phyloP scores from a whole-genome alignment of 441 rosid genomes.

The Bocquillonia castaneifolia region DNA sequence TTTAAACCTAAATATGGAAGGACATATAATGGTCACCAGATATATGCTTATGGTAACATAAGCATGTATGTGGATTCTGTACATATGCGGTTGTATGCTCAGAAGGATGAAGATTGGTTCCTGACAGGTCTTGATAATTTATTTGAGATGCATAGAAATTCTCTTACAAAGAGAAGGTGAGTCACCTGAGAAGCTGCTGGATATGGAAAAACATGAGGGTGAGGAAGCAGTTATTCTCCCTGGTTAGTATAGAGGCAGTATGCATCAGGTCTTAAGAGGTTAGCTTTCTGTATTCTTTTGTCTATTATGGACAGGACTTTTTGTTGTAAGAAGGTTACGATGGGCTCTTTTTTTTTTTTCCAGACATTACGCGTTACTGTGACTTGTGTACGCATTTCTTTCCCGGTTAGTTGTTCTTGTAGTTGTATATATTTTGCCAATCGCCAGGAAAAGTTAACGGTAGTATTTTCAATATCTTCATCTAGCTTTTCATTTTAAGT shows the following conservation, averaged over 20 bases:
- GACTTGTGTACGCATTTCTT: conserved; percentile 5
- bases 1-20: conserved; percentile 82
- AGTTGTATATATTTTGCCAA: neutral
- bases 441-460: neutral
- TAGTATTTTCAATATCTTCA: neutral
- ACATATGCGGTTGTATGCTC: conserved; percentile 65
- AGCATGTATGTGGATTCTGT: conserved; percentile 65
- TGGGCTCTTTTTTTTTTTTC: neutral
- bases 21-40: conserved; percentile 73
- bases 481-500: too few species aligned
- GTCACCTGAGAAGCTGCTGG: neutral
- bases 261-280: conserved; percentile 14
- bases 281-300: conserved; percentile 10
- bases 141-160: conserved; percentile 53
- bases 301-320: neutral
- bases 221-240: too few species aligned
- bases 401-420: neutral
- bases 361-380: neutral
- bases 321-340: neutral
- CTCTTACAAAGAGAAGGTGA: conserved; percentile 39
- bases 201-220: too few species aligned
- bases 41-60: conserved; percentile 79
- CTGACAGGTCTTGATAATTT: conserved; percentile 58
- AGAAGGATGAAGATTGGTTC: conserved; percentile 61
- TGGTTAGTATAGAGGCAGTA: neutral